A percentile compares a stretch with the other conserved stretches of the same genome.
These are phyloP conservation scores for Mallotus repandus DNA, from an alignment of 441 rosid genomes.

Conservation along the genomic window DNA sequence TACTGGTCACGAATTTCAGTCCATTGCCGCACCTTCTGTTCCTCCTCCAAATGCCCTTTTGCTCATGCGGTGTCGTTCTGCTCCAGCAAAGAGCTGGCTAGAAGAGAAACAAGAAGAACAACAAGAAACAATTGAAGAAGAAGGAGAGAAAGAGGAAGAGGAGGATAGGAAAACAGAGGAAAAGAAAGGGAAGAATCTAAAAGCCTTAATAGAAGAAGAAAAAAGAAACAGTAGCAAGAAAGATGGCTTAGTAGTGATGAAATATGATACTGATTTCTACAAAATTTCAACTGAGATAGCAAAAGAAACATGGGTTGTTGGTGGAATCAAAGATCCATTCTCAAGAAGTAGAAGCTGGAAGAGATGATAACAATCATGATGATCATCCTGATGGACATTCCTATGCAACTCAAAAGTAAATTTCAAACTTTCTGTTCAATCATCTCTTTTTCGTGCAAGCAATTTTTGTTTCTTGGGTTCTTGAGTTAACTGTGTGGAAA, in stretches of 20 bases:
- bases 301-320: constrained; percentile 81
- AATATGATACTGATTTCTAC: constrained; percentile 57
- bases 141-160: constrained; percentile 14
- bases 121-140: constrained; percentile 21
- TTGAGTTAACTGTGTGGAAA: constrained; percentile 5
- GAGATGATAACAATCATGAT: constrained; percentile 34
- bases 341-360: constrained; percentile 79
- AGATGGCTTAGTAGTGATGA: constrained; percentile 47
- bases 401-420: background rate
- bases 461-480: constrained; percentile 20
- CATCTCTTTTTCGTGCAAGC: constrained; percentile 1
- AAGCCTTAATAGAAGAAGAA: constrained; percentile 75
- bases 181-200: constrained; percentile 50
- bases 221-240: constrained; percentile 28
- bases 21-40: constrained; percentile 30
- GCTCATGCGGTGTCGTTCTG: constrained; percentile 88
- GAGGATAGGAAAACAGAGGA: constrained; percentile 13
- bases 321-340: constrained; percentile 55
- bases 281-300: constrained; percentile 66
- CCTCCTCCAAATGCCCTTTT: constrained; percentile 83
- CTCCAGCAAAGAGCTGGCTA: constrained; percentile 71
- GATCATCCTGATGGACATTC: background rate
- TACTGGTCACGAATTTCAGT: constrained; percentile 15
- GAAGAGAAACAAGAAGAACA: constrained; percentile 33
- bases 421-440: background rate